phyloP scores from a whole-genome alignment of 805 yeast species.

The Barnettozyma pratensis region DNA sequence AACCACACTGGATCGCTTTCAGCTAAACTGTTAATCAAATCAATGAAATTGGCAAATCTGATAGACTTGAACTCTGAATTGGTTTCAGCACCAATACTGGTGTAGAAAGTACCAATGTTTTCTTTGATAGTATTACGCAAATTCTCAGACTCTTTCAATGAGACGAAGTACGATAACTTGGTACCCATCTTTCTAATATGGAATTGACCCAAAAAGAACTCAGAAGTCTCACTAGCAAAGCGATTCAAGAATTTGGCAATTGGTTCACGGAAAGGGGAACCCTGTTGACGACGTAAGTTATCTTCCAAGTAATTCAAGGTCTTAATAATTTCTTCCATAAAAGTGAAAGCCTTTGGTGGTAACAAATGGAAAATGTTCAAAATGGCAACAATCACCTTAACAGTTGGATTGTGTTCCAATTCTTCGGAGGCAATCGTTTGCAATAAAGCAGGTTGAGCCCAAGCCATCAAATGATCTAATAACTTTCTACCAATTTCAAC shows the following conservation, averaged over 20 bases:
- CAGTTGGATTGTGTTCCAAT: slow-evolving; percentile 72
- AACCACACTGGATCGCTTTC: slow-evolving; percentile 56
- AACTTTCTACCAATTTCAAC: slow-evolving; percentile 94
- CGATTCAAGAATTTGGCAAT: slow-evolving; percentile 81
- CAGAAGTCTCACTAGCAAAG: slow-evolving; percentile 69
- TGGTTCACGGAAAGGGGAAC: slow-evolving; percentile 89
- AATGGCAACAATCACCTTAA: slow-evolving; percentile 84
- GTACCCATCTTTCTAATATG: slow-evolving; percentile 58
- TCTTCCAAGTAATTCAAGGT: slow-evolving; percentile 77
- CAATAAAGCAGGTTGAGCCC: slow-evolving; percentile 83
- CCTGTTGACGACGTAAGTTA: slow-evolving; percentile 75
- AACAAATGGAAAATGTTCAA: slow-evolving; percentile 85
- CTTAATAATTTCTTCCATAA: slow-evolving; percentile 78
- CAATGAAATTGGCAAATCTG: slow-evolving; percentile 70
- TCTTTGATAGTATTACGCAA: slow-evolving; percentile 52
- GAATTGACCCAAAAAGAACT: slow-evolving; percentile 63
- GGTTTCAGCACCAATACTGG: slow-evolving; percentile 43
- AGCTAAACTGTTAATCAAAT: slow-evolving; percentile 51
- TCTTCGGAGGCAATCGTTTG: slow-evolving; percentile 76
- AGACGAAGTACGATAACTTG: slow-evolving; percentile 61
- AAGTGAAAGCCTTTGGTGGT: slow-evolving; percentile 89
- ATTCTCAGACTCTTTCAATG: slow-evolving; percentile 46
- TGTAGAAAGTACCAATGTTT: slow-evolving; percentile 44
- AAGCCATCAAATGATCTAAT: slow-evolving; percentile 89
- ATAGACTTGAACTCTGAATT: slow-evolving; percentile 50